phyloP scores from a whole-genome alignment of 768 basidiomycete species.

The Tremella fuciformis region DNA sequence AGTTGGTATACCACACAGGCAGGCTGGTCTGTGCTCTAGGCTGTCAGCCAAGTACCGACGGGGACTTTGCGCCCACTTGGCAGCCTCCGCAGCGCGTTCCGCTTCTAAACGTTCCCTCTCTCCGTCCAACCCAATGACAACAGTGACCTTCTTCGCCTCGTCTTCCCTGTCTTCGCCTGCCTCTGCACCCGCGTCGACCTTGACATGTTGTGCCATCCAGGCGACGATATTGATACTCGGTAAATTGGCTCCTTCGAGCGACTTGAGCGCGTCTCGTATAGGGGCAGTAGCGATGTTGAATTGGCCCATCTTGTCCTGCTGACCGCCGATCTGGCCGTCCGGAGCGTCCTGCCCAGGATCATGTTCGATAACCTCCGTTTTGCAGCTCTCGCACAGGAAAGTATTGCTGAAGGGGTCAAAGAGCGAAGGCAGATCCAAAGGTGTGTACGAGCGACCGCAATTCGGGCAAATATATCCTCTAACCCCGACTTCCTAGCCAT shows the following conservation, averaged over 20 bases:
- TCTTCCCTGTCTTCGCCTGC: slow-evolving; percentile 52
- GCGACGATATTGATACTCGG: slow-evolving; percentile 73
- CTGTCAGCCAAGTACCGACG: slow-evolving; percentile 2
- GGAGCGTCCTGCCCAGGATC: slow-evolving; percentile 62
- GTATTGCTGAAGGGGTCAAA: slow-evolving; percentile 67
- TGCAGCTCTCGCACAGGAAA: slow-evolving; percentile 82
- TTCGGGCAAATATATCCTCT: slow-evolving; percentile 95
- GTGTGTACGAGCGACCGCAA: slow-evolving; percentile 77
- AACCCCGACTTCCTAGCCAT: slow-evolving; percentile 79
- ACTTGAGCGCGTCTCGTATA: slow-evolving; percentile 80
- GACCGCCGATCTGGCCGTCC: slow-evolving; percentile 50
- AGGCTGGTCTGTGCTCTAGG: slow-evolving; percentile 75
- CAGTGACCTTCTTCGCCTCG: slow-evolving; percentile 68
- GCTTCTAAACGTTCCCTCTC: slow-evolving; percentile 70
- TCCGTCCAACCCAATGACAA: slow-evolving; percentile 66
- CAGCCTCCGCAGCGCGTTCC: slow-evolving; percentile 76
- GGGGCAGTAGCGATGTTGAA: slow-evolving; percentile 89
- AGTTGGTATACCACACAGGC: slow-evolving; percentile 92
- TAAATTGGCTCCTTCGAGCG: slow-evolving; percentile 72
- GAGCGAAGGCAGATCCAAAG: slow-evolving; percentile 78
- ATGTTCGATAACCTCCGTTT: slow-evolving; percentile 80
- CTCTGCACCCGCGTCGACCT: slow-evolving; percentile 66
- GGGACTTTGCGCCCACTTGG: slow-evolving; percentile 56
- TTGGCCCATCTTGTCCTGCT: slow-evolving; percentile 90
- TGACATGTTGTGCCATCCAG: slow-evolving; percentile 73